Evolutionary conservation across 2,329 filamentous ascomycete genomes (phyloP).

Genomic region (Cercospora berteroae): DNA sequence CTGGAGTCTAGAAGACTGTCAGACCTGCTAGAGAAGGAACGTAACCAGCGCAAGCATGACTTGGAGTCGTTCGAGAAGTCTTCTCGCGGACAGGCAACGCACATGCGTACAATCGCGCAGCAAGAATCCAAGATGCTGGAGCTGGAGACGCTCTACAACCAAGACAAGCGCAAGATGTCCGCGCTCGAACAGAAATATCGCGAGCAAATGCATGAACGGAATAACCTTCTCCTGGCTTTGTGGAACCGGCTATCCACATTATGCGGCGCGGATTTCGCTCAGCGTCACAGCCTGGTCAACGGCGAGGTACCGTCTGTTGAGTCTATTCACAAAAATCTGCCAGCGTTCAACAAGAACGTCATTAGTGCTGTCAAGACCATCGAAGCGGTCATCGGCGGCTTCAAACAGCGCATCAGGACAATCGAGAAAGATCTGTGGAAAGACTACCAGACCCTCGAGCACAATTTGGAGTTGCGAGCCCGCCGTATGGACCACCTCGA

Average conservation of each 20-base stretch:
- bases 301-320: conserved; percentile 83
- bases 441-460: conserved; percentile 84
- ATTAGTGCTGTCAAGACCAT: conserved; percentile 82
- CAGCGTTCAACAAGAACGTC: conserved; percentile 87
- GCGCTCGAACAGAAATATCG: conserved; percentile 76
- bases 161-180: conserved; percentile 74
- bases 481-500: conserved; percentile 89
- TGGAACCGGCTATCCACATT: conserved; percentile 86
- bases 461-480: conserved; percentile 71
- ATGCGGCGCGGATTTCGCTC: conserved; percentile 88
- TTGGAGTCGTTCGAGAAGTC: conserved; percentile 84
- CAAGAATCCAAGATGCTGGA: conserved; percentile 83
- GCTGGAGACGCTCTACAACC: conserved; percentile 73
- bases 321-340: conserved; percentile 78
- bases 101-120: conserved; percentile 78
- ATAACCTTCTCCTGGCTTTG: conserved; percentile 79
- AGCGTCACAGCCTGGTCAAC: conserved; percentile 84
- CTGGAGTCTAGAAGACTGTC: conserved; percentile 81
- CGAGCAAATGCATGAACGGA: conserved; percentile 85
- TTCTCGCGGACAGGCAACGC: conserved; percentile 82
- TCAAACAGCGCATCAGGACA: conserved; percentile 74
- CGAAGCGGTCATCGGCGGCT: conserved; percentile 73
- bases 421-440: conserved; percentile 90
- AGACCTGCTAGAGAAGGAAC: conserved; percentile 88
- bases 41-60: conserved; percentile 78